These are phyloP conservation scores for Arthroderma uncinatum DNA, from an alignment of 2,329 filamentous ascomycete species.

Conservation along the genomic window DNA sequence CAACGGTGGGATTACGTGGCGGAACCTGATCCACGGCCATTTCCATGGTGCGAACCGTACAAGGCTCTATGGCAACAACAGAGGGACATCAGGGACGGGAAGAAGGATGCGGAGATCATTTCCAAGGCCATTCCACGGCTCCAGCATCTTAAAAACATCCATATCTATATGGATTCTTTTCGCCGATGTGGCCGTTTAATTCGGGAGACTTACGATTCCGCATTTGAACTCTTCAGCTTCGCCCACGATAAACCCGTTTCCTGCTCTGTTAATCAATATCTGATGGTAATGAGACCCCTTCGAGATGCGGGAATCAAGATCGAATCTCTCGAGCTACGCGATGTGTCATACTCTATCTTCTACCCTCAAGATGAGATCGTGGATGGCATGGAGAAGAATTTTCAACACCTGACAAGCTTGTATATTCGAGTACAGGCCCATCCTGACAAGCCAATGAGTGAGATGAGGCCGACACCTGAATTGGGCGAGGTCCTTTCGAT, in stretches of 20 bases:
- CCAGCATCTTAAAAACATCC: background rate
- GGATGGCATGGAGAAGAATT: background rate
- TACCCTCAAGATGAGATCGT: background rate
- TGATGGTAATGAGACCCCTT: slow-evolving; percentile 3
- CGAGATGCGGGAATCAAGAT: background rate
- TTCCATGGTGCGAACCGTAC: background rate
- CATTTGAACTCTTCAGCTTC: background rate
- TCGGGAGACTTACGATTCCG: background rate
- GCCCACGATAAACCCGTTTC: slow-evolving; percentile 2
- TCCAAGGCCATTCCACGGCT: background rate
- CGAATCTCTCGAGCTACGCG: background rate
- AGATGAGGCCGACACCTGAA: background rate
- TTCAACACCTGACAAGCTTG: background rate
- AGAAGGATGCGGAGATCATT: background rate
- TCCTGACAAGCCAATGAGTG: background rate
- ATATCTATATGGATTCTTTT: slow-evolving; percentile 1
- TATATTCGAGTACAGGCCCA: background rate
- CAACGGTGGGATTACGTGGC: background rate
- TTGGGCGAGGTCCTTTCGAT: background rate
- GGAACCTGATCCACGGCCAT: background rate
- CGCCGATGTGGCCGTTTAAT: background rate
- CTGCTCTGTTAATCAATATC: slow-evolving; percentile 4
- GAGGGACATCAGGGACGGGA: background rate
- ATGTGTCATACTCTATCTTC: slow-evolving; percentile 3
- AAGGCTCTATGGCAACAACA: background rate